Base-by-base conservation (phyloP, 208 protist genomes). In the Wallacemonas sp. region DNA sequence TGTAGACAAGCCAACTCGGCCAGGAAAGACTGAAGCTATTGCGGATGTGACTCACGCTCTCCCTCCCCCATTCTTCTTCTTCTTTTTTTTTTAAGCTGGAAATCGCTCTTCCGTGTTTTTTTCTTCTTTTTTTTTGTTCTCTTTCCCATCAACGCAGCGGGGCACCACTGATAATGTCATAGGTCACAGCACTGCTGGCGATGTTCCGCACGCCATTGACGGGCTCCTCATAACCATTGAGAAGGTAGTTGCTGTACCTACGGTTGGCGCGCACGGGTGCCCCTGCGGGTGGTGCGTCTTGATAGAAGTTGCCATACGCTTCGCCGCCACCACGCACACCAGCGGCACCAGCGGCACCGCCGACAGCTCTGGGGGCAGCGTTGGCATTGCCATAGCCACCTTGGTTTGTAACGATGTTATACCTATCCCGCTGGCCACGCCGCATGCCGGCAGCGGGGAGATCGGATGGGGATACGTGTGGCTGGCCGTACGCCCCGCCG, bases 81-180 rank as follows among this genome's bases (percentile, higher is more conserved):
- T n/a, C n/a, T n/a, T n/a, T n/a, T n/a, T n/a, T n/a, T n/a, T n/a
- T n/a, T n/a, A n/a, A n/a, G n/a, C n/a, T n/a, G n/a, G n/a, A n/a
- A n/a, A n/a, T n/a, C n/a, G 21, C 42, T 49, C 28, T 24, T 64
- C 11, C 14, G 27, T 53, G 4, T 51, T 26, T 30, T 53, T 46
- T n/a, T 49, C 17, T 49, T 49, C 5, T 21, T 6, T n/a, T 19
- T 49, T 19, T 49, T 19, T 49, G 17, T 41, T 14, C 36, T 41
- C 6, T 14, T 41, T 41, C 49, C 2, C 22, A 5, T 60, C 54
- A 62, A 11, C 8, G 31, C 0, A 58, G 2, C 24, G 51, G 51
- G 8, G 51, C 59, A 2, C 67, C 60, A 19, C 49, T 66, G 31
- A 72, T 59, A 46, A 72, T 72, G 41, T 72, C 64, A 51, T 66